phyloP scores from a whole-genome alignment of 163 green algal genomes.

The Chloromonas sp. region DNA sequence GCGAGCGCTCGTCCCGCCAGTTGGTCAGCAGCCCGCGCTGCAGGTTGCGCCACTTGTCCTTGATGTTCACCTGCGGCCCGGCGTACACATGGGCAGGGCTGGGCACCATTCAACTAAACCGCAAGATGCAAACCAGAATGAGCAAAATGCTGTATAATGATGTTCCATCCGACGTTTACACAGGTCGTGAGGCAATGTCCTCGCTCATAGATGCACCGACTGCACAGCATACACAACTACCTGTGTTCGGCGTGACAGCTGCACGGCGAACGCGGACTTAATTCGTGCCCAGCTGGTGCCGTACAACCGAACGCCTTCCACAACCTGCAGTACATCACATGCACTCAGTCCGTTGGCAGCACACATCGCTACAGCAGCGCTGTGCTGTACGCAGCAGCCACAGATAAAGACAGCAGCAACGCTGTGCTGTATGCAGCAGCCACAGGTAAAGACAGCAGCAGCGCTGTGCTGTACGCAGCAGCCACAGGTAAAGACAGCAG shows the following conservation, averaged over 20 bases:
- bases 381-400: neutral
- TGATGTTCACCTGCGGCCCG: conserved; percentile 1
- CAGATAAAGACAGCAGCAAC: neutral
- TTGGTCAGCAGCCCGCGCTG: neutral
- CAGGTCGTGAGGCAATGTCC: too few species aligned
- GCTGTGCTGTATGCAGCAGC: neutral
- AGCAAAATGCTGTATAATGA: too few species aligned
- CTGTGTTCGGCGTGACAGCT: neutral
- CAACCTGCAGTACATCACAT: neutral
- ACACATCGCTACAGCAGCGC: neutral
- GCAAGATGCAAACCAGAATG: neutral
- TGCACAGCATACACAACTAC: neutral
- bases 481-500: neutral
- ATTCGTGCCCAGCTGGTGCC: conserved; percentile 1
- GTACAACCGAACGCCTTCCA: neutral
- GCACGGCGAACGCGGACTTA: neutral
- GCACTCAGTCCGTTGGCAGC: neutral
- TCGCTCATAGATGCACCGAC: too few species aligned
- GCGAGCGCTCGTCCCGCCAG: neutral
- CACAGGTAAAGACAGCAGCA: neutral
- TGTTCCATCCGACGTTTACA: too few species aligned
- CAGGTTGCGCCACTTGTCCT: conserved; percentile 8
- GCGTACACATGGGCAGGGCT: neutral
- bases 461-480: neutral
- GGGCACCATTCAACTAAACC: neutral